Conservation (phyloP, 768 basidiomycete genomes). For the Lentinula sp. region DNA sequence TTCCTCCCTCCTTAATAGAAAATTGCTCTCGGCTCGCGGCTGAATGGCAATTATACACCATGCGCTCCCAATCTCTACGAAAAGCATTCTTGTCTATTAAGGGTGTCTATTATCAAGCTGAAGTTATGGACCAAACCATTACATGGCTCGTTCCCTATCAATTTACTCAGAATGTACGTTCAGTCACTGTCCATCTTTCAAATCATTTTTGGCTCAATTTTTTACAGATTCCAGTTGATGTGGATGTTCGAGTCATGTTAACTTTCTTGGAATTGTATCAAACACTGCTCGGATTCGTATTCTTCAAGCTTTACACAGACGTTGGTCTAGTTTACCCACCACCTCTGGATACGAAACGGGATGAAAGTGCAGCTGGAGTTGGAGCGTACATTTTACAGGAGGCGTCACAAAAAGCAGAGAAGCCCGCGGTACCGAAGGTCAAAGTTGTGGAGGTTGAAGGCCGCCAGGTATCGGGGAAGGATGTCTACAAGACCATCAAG, state of each 20-base stretch:
- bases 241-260: conserved; percentile 96
- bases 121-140: conserved; percentile 86
- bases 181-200: neutral
- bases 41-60: conserved; percentile 96
- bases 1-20: conserved; percentile 79
- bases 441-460: conserved; percentile 41
- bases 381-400: conserved; percentile 80
- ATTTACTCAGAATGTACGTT: conserved; percentile 86
- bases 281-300: conserved; percentile 89
- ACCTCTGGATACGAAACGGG: conserved; percentile 73
- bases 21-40: conserved; percentile 87
- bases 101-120: conserved; percentile 96
- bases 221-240: conserved; percentile 84
- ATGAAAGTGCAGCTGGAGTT: conserved; percentile 82
- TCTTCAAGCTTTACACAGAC: conserved; percentile 99
- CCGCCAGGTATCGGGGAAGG: conserved; percentile 40
- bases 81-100: conserved; percentile 97
- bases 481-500: conserved; percentile 61
- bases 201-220: neutral
- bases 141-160: conserved; percentile 98
- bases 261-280: conserved; percentile 98
- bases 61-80: conserved; percentile 77
- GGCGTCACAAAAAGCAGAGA: conserved; percentile 33
- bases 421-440: conserved; percentile 11
- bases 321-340: conserved; percentile 93